Conservation (phyloP, 257 asterid species). For the Jacaranda copaia region DNA sequence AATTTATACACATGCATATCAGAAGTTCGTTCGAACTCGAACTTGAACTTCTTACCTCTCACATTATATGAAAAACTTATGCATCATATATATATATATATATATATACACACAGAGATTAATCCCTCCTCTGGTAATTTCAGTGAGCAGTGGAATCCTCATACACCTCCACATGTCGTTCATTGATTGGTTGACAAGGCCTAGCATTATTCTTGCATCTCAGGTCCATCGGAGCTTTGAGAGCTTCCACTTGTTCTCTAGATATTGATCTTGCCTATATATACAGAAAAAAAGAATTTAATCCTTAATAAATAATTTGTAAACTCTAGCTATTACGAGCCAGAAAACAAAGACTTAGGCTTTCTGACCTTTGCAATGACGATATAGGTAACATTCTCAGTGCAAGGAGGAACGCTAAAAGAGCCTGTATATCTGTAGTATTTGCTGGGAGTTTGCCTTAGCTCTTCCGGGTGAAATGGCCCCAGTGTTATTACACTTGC, state of each 20-base stretch:
- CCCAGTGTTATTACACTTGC: conserved; percentile 42
- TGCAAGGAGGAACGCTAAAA: conserved; percentile 67
- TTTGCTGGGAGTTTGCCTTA: conserved; percentile 48
- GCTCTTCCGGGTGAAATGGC: conserved; percentile 45
- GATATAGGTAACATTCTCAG: conserved; percentile 50
- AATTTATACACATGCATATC: no score
- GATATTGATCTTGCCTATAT: conserved; percentile 60
- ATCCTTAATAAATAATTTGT: neutral
- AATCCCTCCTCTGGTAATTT: neutral
- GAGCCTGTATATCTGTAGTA: conserved; percentile 64
- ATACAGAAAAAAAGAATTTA: neutral
- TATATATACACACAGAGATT: no score
- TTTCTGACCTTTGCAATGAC: conserved; percentile 52
- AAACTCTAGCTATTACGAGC: no score
- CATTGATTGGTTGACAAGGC: conserved; percentile 67
- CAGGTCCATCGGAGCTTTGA: conserved; percentile 63
- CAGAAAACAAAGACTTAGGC: no score
- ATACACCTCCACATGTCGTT: conserved; percentile 56
- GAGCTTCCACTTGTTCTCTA: conserved; percentile 51
- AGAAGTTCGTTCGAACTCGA: no score
- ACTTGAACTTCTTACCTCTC: no score
- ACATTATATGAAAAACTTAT: no score
- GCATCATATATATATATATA: no score
- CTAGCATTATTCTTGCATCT: conserved; percentile 74
- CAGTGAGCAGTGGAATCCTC: conserved; percentile 10